Percentiles rank a stretch among this genome's conserved stretches.
phyloP scores from a whole-genome alignment of 768 basidiomycete species.

The Lyophyllum shimeji region DNA sequence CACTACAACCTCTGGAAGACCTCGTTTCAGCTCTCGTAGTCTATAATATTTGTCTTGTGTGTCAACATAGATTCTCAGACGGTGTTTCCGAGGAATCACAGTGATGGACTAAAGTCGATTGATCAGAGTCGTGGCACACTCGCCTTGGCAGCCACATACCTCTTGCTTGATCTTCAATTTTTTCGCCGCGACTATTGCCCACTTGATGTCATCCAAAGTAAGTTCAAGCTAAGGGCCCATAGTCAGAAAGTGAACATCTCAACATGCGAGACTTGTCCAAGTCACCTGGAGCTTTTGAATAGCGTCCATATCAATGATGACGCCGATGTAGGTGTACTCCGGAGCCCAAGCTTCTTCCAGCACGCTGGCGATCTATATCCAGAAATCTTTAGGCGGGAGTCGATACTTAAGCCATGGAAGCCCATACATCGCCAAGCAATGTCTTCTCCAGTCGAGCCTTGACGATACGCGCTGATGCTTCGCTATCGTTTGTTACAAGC shows the following conservation, averaged over 20 bases:
- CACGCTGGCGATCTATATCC: conserved; percentile 76
- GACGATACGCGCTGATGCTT: conserved; percentile 96
- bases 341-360: conserved; percentile 96
- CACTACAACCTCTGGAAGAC: conserved; percentile 83
- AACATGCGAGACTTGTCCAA: not conserved
- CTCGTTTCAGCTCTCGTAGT: conserved; percentile 83
- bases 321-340: conserved; percentile 88
- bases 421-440: conserved; percentile 81
- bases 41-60: conserved; percentile 78
- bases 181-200: conserved; percentile 81
- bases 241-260: not conserved
- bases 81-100: conserved; percentile 69
- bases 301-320: conserved; percentile 87
- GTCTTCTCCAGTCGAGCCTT: conserved; percentile 97
- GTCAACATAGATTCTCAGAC: conserved; percentile 79
- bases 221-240: conserved; percentile 70
- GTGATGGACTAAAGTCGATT: conserved; percentile 60
- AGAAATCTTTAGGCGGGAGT: not conserved
- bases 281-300: conserved; percentile 85
- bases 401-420: not conserved
- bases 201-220: conserved; percentile 89
- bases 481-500: conserved; percentile 79
- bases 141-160: conserved; percentile 34
- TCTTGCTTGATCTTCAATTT: conserved; percentile 94
- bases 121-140: not conserved